phyloP scores from a whole-genome alignment of 2,329 filamentous ascomycete genomes.

The Chrysoporthe puriensis region DNA sequence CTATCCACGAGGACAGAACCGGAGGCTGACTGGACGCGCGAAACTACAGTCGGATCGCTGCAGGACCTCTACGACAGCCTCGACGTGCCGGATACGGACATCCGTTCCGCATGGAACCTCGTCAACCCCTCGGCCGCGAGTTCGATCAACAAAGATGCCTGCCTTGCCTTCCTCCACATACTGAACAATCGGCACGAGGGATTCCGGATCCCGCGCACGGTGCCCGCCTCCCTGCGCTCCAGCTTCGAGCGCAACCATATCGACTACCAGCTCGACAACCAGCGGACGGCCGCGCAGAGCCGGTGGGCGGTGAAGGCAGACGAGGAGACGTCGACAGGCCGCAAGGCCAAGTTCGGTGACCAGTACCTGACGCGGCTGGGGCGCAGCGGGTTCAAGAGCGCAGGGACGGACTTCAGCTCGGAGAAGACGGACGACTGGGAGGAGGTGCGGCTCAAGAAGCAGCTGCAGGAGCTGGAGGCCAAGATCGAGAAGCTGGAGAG shows the following conservation, averaged over 20 bases:
- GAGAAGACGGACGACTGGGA: constrained; percentile 96
- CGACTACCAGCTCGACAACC: constrained; percentile 88
- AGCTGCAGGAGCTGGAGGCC: constrained; percentile 84
- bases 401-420: constrained; percentile 87
- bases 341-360: constrained; percentile 97
- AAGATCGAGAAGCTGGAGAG: constrained; percentile 85
- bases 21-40: constrained; percentile 27
- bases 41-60: constrained; percentile 68
- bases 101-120: constrained; percentile 94
- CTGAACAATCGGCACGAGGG: constrained; percentile 95
- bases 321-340: constrained; percentile 80
- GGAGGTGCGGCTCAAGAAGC: constrained; percentile 91
- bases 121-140: constrained; percentile 86
- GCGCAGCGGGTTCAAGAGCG: constrained; percentile 76
- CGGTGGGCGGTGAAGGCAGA: constrained; percentile 81
- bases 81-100: constrained; percentile 74
- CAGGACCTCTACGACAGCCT: constrained; percentile 83
- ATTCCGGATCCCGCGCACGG: constrained; percentile 87
- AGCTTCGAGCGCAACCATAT: constrained; percentile 96
- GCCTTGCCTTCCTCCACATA: constrained; percentile 93
- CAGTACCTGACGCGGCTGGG: constrained; percentile 92
- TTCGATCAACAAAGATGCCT: constrained; percentile 92
- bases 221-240: constrained; percentile 86
- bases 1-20: not conserved
- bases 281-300: constrained; percentile 64